A percentile compares a stretch with the other conserved stretches of the same genome.
Conservation (phyloP, 176 grass and related monocot genomes). For the Zizania latifolia region DNA sequence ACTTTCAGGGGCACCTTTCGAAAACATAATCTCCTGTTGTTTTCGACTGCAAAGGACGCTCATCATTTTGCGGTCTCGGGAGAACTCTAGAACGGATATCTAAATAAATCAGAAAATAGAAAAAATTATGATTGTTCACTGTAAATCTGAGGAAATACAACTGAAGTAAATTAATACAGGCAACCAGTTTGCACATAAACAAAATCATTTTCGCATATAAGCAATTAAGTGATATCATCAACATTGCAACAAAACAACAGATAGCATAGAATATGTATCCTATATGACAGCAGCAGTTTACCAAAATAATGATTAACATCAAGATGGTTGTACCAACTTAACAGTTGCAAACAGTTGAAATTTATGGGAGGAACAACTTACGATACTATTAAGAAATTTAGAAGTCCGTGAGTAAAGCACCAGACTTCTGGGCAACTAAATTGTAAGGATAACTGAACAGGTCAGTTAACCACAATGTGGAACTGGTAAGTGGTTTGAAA, state of each 20-base stretch:
- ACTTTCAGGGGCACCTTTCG: conserved; percentile 96
- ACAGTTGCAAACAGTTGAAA: background rate
- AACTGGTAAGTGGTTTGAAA: background rate
- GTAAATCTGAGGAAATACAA: conserved; percentile 17
- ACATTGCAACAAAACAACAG: background rate
- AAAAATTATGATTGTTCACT: conserved; percentile 23
- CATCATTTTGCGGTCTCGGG: conserved; percentile 99
- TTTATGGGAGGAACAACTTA: conserved; percentile 1
- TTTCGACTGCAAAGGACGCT: conserved; percentile 95
- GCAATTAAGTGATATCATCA: background rate
- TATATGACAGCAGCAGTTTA: background rate
- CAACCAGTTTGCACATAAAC: background rate
- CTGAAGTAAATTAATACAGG: background rate
- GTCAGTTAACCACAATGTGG: background rate
- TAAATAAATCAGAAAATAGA: conserved; percentile 42
- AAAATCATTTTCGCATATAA: background rate
- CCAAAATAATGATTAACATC: background rate
- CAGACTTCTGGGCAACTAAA: conserved; percentile 7
- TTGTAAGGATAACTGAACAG: background rate
- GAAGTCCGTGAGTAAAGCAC: conserved; percentile 8
- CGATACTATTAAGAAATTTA: background rate
- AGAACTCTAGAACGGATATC: conserved; percentile 90
- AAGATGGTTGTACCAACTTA: background rate
- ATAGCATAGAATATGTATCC: background rate
- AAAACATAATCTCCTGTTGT: conserved; percentile 96